Evolutionary conservation across 129 eudicot species (phyloP), one percentile per base, ranked within the genome.

Genomic region (Flaveria linearis): DNA sequence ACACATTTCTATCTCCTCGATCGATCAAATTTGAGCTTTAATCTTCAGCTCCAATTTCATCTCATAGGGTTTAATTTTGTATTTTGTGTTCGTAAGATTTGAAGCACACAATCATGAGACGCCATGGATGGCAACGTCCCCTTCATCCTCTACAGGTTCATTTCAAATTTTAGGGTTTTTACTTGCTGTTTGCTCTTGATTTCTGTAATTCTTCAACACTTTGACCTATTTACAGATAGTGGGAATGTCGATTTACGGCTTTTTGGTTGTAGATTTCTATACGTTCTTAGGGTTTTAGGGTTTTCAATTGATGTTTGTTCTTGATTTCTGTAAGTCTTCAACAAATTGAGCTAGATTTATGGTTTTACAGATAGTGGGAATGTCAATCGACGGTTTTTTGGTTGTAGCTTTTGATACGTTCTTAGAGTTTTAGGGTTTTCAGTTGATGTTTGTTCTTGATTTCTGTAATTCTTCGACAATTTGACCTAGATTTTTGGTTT

Each of bases 91-190:
- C 2, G 16, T 12, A 13, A 26, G 22, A 43, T 43, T 3, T 14
- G 41, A 73, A 51, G 56, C 55, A 13, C 22, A 52, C 57, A 53
- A 58, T 76, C 72, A 78, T 84, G 84, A 87, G 97, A 74, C 89
- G 83, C 82, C 96, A 93, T 85, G 97, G 98, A 30, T 93, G 97
- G 98, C 93, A 93, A 76, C 96, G 87, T 28, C 98, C 98, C 65
- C 91, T 93, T 76, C 97, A 93, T 71, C 93, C 97, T 62, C 83
- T 93, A 46, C 98, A 93, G 97, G 98, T 92, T 12, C 12, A 16
- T 10, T 13, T 71, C 9, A 0, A 9, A 11, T 8, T 45, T 43
- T 45, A 45, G 13, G 14, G 12, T 45, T 45, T 77, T 42, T 2
- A 9, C 3, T 67, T 77, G 25, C 75, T 77, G 13, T 39, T 67